Base-by-base conservation (phyloP, 2,329 filamentous ascomycete genomes). In the Colletotrichum sp. region DNA sequence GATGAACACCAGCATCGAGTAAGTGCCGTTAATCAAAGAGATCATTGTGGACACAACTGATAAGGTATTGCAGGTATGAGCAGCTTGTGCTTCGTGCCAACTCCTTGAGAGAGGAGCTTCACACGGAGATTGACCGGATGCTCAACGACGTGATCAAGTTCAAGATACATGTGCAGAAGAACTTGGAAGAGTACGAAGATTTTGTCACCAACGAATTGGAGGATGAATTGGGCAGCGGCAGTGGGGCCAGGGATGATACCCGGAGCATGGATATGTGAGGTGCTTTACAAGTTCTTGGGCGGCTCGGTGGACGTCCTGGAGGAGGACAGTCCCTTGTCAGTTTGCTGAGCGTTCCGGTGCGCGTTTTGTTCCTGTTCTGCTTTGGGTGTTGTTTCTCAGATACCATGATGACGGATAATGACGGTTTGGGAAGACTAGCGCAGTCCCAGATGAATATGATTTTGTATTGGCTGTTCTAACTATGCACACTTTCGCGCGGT, bases 111-210 rank as follows among this genome's bases (percentile, higher is more conserved):
- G 97, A 99, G 84, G 96, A 99, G 83, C 89, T 99, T n/a, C 97
- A 99, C 84, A 98, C 96, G 0, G 96, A 98, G 84, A 95, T 98
- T 81, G 97, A 98, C 86, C 94, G 93, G 80, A 98, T 99, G 92
- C 88, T 99, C 76, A 98, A 98, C 86, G 96, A 99, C 83, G 94
- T 98, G 77, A 98, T 99, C 87, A 96, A 98, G 82, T 99, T 99
- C 91, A 99, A 99, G 87, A 95, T 99, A 78, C 96, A 99, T 82
- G 90, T 99, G 68, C 97, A 99, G 85, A 96, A 96, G 86, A 94
- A 93, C 75, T 88, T 99, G 70, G 96, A 98, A 83, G 95, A 97
- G 81, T 99, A 98, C 84, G 97, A 99, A 86, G 93, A 93, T 72
- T 98, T 98, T 82, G 95, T 98, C 8, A 93, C 95, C 3, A 95